These are phyloP conservation scores for Gossypium schwendimanii DNA, from an alignment of 441 rosid species.

Conservation along the genomic window DNA sequence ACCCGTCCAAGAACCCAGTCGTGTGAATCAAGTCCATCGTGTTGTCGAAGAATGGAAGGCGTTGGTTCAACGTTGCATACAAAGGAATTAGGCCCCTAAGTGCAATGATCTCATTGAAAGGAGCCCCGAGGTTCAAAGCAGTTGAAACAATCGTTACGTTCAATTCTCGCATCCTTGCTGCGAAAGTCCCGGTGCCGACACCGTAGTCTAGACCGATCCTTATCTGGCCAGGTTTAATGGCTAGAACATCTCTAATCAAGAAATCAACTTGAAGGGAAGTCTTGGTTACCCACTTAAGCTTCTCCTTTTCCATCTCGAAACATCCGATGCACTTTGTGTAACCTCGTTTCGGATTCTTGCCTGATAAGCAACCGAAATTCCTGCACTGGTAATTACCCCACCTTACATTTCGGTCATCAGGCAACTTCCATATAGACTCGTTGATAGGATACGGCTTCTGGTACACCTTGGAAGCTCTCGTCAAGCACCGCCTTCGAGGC, in stretches of 20 bases:
- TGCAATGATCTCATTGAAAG: conserved; percentile 76
- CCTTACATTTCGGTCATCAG: conserved; percentile 72
- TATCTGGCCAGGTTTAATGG: conserved; percentile 52
- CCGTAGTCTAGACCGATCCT: conserved; percentile 67
- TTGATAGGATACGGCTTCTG: conserved; percentile 68
- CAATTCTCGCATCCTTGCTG: conserved; percentile 75
- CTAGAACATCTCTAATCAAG: conserved; percentile 47
- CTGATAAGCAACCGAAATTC: conserved; percentile 54
- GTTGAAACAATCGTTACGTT: conserved; percentile 72
- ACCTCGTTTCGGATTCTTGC: conserved; percentile 63
- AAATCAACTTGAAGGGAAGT: conserved; percentile 43
- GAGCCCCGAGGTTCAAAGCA: conserved; percentile 75
- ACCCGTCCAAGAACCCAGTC: conserved; percentile 64
- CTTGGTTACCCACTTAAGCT: conserved; percentile 54
- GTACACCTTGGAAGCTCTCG: conserved; percentile 75
- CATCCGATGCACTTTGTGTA: conserved; percentile 68
- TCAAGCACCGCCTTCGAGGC: conserved; percentile 70
- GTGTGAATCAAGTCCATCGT: conserved; percentile 86
- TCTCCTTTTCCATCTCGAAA: conserved; percentile 88
- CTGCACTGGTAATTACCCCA: conserved; percentile 78
- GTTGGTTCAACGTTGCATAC: conserved; percentile 64
- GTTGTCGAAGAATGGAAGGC: conserved; percentile 80
- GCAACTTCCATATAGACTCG: conserved; percentile 74
- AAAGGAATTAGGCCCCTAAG: conserved; percentile 70
- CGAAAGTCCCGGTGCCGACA: conserved; percentile 76